Base-by-base conservation (phyloP, 352 stramenopile genomes). In the Thalassiosira hispida region DNA sequence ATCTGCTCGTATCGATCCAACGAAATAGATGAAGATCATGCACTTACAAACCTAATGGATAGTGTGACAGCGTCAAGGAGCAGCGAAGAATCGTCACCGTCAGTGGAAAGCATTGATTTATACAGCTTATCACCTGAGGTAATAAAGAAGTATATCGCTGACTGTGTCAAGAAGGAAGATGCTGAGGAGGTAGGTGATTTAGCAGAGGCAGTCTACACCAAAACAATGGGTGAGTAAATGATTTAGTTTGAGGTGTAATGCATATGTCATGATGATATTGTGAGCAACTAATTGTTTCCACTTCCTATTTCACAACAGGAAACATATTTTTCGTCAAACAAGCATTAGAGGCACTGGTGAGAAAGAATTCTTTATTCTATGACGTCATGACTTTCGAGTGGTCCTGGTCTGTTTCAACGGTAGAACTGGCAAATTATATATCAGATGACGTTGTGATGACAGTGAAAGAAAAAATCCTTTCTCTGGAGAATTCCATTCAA, bases 241-340 rank as follows among this genome's bases (percentile, higher is more conserved):
- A 80, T 65, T n/a, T n/a, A n/a, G n/a, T n/a, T n/a, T n/a, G n/a
- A n/a, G n/a, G n/a, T n/a, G n/a, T n/a, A n/a, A n/a, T n/a, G n/a
- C n/a, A n/a, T n/a, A n/a, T n/a, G n/a, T n/a, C n/a, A n/a, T n/a
- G n/a, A n/a, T n/a, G n/a, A n/a, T n/a, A n/a, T n/a, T n/a, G n/a
- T n/a, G n/a, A n/a, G n/a, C n/a, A n/a, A n/a, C n/a, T n/a, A n/a
- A n/a, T n/a, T n/a, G n/a, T n/a, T n/a, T n/a, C n/a, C n/a, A n/a
- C n/a, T n/a, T n/a, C n/a, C n/a, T n/a, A n/a, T n/a, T n/a, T n/a
- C 73, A 84, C 77, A n/a, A 77, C 52, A 51, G 81, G 81, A 0
- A 86, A 89, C 61, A 73, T 77, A 25, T 84, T 85, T 52, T 82
- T 73, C 47, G 49, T 76, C 9, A 67, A 79, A 25, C 33, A 84